phyloP scores from a whole-genome alignment of 768 basidiomycete species.

The Tricholomella constricta region DNA sequence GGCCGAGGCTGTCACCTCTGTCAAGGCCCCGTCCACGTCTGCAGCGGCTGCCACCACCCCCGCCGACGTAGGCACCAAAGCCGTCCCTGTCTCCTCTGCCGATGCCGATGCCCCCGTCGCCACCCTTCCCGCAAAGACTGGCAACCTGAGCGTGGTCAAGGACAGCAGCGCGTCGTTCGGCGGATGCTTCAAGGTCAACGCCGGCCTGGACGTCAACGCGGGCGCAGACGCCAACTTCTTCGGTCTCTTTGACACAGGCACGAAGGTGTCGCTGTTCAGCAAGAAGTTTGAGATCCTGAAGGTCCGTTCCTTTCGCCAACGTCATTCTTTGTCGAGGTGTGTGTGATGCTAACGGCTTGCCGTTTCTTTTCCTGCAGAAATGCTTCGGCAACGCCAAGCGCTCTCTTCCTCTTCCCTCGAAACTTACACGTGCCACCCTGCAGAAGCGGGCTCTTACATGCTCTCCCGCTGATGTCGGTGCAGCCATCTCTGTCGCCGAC shows the following conservation, averaged over 20 bases:
- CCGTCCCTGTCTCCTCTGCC: neutral
- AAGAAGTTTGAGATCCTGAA: conserved; percentile 35
- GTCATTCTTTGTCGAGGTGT: neutral
- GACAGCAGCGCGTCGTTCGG: conserved; percentile 24
- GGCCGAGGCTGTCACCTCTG: neutral
- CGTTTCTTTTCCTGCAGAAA: conserved; percentile 19
- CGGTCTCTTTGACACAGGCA: conserved; percentile 28
- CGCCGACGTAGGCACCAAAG: neutral
- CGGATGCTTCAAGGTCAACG: conserved; percentile 36
- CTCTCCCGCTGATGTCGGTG: neutral
- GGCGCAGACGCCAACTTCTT: conserved; percentile 35
- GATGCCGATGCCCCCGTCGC: neutral
- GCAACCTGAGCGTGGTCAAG: neutral
- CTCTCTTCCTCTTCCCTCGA: conserved; percentile 8
- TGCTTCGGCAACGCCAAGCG: conserved; percentile 23
- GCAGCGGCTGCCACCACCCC: neutral
- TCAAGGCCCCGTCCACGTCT: neutral
- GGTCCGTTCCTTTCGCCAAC: conserved; percentile 17
- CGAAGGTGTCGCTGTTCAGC: conserved; percentile 28
- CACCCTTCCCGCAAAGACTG: conserved; percentile 1
- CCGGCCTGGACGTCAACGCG: conserved; percentile 31
- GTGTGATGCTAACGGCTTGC: neutral
- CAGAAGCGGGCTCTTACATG: conserved; percentile 16
- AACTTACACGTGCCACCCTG: neutral
- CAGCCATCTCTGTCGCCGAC: conserved; percentile 6